These are phyloP conservation scores for Argentina anserina DNA, from an alignment of 306 rosid genomes.

Conservation along the genomic window DNA sequence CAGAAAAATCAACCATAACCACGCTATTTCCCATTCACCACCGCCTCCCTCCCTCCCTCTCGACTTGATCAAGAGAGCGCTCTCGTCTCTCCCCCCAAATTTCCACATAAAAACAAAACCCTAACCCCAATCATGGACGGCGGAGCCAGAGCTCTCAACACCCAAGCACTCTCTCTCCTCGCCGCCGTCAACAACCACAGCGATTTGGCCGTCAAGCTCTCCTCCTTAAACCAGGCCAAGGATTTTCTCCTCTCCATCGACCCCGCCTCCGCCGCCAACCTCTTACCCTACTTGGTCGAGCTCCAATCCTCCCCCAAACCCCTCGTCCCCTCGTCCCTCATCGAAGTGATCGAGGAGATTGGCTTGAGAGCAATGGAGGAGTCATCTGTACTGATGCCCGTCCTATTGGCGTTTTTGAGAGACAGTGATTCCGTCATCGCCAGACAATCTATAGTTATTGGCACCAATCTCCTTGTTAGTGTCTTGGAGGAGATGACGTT, in stretches of 20 bases:
- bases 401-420: slow-evolving; percentile 53
- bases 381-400: slow-evolving; percentile 57
- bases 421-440: slow-evolving; percentile 54
- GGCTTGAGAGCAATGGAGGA: slow-evolving; percentile 68
- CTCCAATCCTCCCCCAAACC: slow-evolving; percentile 80
- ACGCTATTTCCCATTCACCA: not conserved
- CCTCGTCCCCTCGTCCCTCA: slow-evolving; percentile 73
- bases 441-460: slow-evolving; percentile 68
- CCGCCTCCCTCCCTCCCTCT: not conserved
- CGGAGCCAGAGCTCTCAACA: slow-evolving; percentile 30
- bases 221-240: slow-evolving; percentile 72
- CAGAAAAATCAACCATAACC: too few species aligned
- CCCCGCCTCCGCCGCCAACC: slow-evolving; percentile 61
- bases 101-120: slow-evolving; percentile 13
- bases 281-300: slow-evolving; percentile 77
- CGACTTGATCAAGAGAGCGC: not conserved
- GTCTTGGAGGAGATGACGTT: slow-evolving; percentile 70
- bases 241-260: slow-evolving; percentile 63
- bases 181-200: slow-evolving; percentile 95
- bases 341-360: slow-evolving; percentile 80
- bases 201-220: slow-evolving; percentile 77
- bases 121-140: slow-evolving; percentile 58
- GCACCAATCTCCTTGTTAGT: slow-evolving; percentile 51
- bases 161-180: slow-evolving; percentile 77
- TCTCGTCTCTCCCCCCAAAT: not conserved